phyloP scores from a whole-genome alignment of 2,329 filamentous ascomycete species.

The Westerdykella aurantiaca region DNA sequence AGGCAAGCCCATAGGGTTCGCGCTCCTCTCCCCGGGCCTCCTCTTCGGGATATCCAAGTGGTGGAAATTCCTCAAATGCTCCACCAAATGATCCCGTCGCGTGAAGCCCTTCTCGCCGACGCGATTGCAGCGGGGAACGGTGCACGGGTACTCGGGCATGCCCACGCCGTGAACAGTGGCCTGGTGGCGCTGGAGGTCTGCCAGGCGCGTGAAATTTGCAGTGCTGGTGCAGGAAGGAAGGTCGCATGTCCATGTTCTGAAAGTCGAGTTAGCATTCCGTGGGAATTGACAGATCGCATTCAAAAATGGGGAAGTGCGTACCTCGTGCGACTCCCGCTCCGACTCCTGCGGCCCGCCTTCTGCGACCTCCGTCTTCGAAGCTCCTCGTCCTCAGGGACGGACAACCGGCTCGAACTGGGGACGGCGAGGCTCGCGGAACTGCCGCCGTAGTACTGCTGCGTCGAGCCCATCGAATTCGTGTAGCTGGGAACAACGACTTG shows the following conservation, averaged over 20 bases:
- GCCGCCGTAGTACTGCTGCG: neutral
- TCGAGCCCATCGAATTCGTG: neutral
- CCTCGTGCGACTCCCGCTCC: slow-evolving; percentile 16
- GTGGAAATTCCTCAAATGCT: slow-evolving; percentile 54
- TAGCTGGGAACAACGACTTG: neutral
- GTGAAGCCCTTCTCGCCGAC: slow-evolving; percentile 46
- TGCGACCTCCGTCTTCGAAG: slow-evolving; percentile 4
- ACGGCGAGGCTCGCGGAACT: neutral
- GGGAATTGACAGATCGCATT: neutral
- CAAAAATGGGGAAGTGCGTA: slow-evolving; percentile 1
- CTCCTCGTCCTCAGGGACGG: slow-evolving; percentile 5
- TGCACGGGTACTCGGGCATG: slow-evolving; percentile 29
- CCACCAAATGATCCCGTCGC: slow-evolving; percentile 52
- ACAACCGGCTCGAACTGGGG: slow-evolving; percentile 3
- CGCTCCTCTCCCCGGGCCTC: slow-evolving; percentile 26
- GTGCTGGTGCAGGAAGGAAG: slow-evolving; percentile 25
- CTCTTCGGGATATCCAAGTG: slow-evolving; percentile 43
- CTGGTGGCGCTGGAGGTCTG: slow-evolving; percentile 34
- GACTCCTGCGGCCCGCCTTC: slow-evolving; percentile 6
- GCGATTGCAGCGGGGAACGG: slow-evolving; percentile 25
- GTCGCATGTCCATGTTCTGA: slow-evolving; percentile 30
- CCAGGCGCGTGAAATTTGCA: slow-evolving; percentile 31
- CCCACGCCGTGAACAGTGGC: slow-evolving; percentile 29
- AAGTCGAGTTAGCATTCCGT: slow-evolving; percentile 1
- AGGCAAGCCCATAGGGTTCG: slow-evolving; percentile 21